Evolutionary conservation across 2,329 filamentous ascomycete species (phyloP), one percentile per base, ranked within the genome.

Genomic region (Chlorencoelia australis): DNA sequence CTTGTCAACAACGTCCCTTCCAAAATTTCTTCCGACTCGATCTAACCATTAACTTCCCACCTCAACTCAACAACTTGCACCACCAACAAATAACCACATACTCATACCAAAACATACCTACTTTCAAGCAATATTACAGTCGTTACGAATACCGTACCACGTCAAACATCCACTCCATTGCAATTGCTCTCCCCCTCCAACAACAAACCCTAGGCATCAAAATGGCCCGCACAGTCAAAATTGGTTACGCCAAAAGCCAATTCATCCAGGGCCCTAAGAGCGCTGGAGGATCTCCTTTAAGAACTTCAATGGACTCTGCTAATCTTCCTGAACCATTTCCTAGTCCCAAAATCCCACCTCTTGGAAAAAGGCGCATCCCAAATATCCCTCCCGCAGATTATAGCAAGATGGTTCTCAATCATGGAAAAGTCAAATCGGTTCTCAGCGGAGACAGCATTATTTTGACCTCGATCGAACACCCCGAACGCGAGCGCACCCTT

Each of bases 371-470:
- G 30, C 34, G 33, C 14, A 33, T 43, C 26, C 51, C 45, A 34
- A 54, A 50, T 38, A 43, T 53, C 13, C 52, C 56, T 33, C 48
- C 51, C 24, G 49, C 51, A 40, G 38, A 49, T 44, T 57, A 53
- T 42, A 33, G 37, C 32, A 52, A 43, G 25, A 56, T 55, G 51
- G 43, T 49, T 42, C 46, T 54, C 30, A 48, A 51, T 52, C 61
- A 76, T 59, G 75, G 79, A 58, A 82, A 79, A 55, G 88, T 96
- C 63, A 98, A 98, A 72, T 85, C 82, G 59, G 85, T 94, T 50
- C 68, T 93, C 55, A 95, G 88, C 55, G 91, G 91, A 54, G 91
- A 96, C 68, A 94, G 88, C 18, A 65, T 96, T 51, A 69, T 96
- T 47, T 68, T 96, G 54, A 76, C 80, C 52, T 86, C 83, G 62